phyloP scores from a whole-genome alignment of 345 rosid genomes.

The Salix exigua region DNA sequence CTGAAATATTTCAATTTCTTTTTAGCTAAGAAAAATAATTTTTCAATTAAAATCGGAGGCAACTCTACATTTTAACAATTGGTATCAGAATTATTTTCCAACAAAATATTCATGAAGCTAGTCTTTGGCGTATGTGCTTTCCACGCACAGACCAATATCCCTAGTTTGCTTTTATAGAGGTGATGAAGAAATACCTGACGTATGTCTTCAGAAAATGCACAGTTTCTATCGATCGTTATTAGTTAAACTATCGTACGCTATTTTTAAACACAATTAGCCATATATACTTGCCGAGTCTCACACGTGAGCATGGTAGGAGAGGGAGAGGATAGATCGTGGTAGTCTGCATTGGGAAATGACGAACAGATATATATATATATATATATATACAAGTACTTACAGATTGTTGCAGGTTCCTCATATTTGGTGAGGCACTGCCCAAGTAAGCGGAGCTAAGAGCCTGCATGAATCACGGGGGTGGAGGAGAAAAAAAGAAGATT shows the following conservation, averaged over 20 bases:
- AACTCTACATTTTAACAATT: too few relatives aligned
- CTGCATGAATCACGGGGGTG: conserved; percentile 24
- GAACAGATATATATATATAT: not conserved
- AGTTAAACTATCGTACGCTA: not conserved
- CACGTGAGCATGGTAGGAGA: not conserved
- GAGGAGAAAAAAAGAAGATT: conserved; percentile 3
- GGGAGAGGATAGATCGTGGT: not conserved
- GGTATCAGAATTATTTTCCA: too few relatives aligned
- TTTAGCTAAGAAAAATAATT: too few relatives aligned
- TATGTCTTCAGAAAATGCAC: conserved; percentile 26
- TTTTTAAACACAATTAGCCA: not conserved
- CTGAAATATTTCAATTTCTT: too few relatives aligned
- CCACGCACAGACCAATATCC: not conserved
- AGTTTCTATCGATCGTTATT: conserved; percentile 8
- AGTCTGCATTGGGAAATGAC: conserved; percentile 23
- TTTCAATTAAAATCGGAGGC: too few relatives aligned
- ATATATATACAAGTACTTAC: conserved; percentile 27
- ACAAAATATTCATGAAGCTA: conserved; percentile 18
- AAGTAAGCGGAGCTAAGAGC: conserved; percentile 56
- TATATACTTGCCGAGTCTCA: not conserved
- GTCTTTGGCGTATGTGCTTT: not conserved
- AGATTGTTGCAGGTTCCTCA: conserved; percentile 40
- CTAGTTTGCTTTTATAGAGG: not conserved
- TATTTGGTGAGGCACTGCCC: conserved; percentile 35
- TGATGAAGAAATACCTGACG: conserved; percentile 26